Percentiles rank a stretch among this genome's conserved stretches.
Evolutionary conservation across 768 basidiomycete species (phyloP).

Genomic region (Suillus brevipes): DNA sequence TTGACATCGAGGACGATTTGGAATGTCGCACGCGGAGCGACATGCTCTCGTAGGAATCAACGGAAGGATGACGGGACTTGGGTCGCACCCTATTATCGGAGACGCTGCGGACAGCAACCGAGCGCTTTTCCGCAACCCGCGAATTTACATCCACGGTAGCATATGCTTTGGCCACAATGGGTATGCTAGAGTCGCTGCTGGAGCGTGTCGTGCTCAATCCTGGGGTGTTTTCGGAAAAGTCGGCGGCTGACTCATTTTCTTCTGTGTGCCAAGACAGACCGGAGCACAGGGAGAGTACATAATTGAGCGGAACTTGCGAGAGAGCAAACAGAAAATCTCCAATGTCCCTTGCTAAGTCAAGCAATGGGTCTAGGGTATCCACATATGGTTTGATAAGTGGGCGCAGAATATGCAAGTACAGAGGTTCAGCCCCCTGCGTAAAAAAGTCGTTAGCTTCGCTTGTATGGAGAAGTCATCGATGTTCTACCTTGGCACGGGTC

Average conservation of each 20-base stretch:
- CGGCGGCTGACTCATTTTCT: slow-evolving; percentile 13
- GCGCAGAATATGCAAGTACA: slow-evolving; percentile 78
- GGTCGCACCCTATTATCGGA: slow-evolving; percentile 17
- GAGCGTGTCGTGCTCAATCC: slow-evolving; percentile 6
- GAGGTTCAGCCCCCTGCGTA: slow-evolving; percentile 78
- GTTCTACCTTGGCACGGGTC: slow-evolving; percentile 69
- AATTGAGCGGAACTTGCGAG: slow-evolving; percentile 40
- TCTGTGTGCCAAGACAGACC: slow-evolving; percentile 22
- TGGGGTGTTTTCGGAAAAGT: slow-evolving; percentile 9
- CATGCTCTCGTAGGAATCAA: slow-evolving; percentile 9
- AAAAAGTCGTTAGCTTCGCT: slow-evolving; percentile 14
- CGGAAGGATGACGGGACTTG: slow-evolving; percentile 5
- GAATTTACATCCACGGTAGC: slow-evolving; percentile 11
- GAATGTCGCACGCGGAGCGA: slow-evolving; percentile 14
- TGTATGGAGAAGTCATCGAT: slow-evolving; percentile 5
- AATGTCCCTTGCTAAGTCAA: slow-evolving; percentile 60
- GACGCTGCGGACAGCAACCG: slow-evolving; percentile 19
- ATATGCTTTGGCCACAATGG: slow-evolving; percentile 12
- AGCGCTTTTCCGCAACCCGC: slow-evolving; percentile 11
- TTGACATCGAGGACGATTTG: slow-evolving; percentile 19
- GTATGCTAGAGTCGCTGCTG: slow-evolving; percentile 16
- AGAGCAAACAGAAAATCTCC: slow-evolving; percentile 60
- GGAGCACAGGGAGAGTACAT: slow-evolving; percentile 34
- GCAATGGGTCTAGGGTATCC: slow-evolving; percentile 57
- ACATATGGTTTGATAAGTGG: slow-evolving; percentile 78